phyloP scores from a whole-genome alignment of 495 filamentous ascomycete species.

The Aspergillus affinis region DNA sequence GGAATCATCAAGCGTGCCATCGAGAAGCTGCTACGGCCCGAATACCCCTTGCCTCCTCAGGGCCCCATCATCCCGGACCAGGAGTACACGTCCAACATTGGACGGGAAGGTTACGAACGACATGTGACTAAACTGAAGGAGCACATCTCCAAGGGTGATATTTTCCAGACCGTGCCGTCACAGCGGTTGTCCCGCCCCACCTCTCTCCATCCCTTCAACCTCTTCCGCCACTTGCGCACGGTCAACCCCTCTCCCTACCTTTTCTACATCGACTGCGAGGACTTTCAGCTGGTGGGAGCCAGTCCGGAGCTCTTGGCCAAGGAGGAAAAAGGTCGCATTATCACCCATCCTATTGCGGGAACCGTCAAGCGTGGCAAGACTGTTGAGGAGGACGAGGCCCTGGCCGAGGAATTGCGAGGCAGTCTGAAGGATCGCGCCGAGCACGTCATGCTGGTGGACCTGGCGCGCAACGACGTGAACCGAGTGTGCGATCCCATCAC shows the following conservation, averaged over 20 bases:
- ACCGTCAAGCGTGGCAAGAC: constrained; percentile 86
- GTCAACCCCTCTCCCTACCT: constrained; percentile 96
- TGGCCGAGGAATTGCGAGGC: constrained; percentile 74
- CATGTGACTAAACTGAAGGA: constrained; percentile 81
- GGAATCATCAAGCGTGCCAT: constrained; percentile 63
- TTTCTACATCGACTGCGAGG: constrained; percentile 88
- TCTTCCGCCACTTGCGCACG: constrained; percentile 92
- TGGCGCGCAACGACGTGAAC: constrained; percentile 95
- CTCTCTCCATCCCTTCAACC: constrained; percentile 91
- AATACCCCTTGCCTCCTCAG: constrained; percentile 76
- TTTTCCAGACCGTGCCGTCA: constrained; percentile 95
- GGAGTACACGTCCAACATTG: constrained; percentile 91
- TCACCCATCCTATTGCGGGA: constrained; percentile 96
- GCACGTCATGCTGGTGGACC: constrained; percentile 98
- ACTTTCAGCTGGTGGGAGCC: constrained; percentile 94
- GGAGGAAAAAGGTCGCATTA: constrained; percentile 79
- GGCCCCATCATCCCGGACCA: constrained; percentile 67
- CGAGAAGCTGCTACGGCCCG: constrained; percentile 64
- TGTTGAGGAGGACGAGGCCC: constrained; percentile 71
- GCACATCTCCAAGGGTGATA: constrained; percentile 87
- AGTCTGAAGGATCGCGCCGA: constrained; percentile 94
- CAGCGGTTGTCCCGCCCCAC: constrained; percentile 90
- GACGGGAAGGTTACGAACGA: constrained; percentile 77
- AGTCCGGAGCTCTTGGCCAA: constrained; percentile 93
- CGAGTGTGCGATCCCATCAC: constrained; percentile 89